These are phyloP conservation scores for Thelonectria rubi DNA, from an alignment of 2,329 filamentous ascomycete species.

Conservation along the genomic window DNA sequence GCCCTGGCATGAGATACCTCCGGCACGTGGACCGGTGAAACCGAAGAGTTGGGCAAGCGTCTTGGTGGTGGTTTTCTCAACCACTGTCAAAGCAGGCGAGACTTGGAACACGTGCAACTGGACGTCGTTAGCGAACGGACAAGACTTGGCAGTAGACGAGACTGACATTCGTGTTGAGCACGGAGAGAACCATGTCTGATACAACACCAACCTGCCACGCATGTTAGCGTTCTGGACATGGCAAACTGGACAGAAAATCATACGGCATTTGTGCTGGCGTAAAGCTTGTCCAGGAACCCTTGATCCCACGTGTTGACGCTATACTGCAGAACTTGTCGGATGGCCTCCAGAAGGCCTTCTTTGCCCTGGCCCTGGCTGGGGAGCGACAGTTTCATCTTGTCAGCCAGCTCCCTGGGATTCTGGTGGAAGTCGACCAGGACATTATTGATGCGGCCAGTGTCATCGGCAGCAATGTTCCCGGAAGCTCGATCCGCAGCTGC, in stretches of 20 bases:
- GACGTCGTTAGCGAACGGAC: constrained; percentile 18
- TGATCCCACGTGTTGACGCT: constrained; percentile 99
- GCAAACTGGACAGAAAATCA: constrained; percentile 37
- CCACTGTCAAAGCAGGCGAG: constrained; percentile 84
- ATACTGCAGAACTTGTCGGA: constrained; percentile 78
- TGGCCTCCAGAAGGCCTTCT: constrained; percentile 76
- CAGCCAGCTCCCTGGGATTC: constrained; percentile 64
- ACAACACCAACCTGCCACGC: constrained; percentile 75
- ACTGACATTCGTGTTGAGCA: constrained; percentile 87
- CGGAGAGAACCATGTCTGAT: constrained; percentile 83
- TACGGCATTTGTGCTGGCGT: constrained; percentile 86
- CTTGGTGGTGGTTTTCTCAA: constrained; percentile 84
- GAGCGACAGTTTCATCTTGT: constrained; percentile 66
- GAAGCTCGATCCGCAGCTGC: constrained; percentile 60
- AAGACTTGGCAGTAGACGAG: not conserved
- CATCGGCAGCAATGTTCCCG: constrained; percentile 57
- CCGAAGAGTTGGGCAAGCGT: constrained; percentile 81
- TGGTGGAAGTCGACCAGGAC: constrained; percentile 71
- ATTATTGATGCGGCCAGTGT: constrained; percentile 56
- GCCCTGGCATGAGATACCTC: constrained; percentile 82
- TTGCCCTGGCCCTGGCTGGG: constrained; percentile 70
- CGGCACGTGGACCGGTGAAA: constrained; percentile 72
- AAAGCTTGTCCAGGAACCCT: constrained; percentile 95
- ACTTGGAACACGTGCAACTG: constrained; percentile 85
- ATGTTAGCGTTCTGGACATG: constrained; percentile 15